These are phyloP conservation scores for Neopestalotiopsis sp. DNA, from an alignment of 2,329 filamentous ascomycete species.

Conservation along the genomic window DNA sequence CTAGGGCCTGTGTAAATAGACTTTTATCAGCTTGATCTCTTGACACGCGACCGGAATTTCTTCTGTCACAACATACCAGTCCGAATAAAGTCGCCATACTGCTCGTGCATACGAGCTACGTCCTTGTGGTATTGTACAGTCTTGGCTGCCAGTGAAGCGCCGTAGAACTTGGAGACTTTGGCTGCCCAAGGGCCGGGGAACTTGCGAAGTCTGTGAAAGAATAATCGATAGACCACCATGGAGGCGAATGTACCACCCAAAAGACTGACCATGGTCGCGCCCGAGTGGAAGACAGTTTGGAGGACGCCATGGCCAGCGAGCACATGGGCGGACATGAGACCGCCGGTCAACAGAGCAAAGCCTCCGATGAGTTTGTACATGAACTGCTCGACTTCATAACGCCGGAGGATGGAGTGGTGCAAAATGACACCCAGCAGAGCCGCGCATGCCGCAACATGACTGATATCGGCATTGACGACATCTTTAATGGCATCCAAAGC, in stretches of 20 bases:
- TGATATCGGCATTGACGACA: background rate
- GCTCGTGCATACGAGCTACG: background rate
- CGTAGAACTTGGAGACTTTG: constrained; percentile 6
- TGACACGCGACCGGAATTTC: background rate
- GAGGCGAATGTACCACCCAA: background rate
- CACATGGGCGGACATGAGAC: background rate
- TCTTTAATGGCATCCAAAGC: background rate
- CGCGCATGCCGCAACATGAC: background rate
- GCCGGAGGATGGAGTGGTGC: constrained; percentile 1
- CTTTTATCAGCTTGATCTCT: background rate
- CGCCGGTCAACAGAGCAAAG: background rate
- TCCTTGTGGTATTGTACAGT: constrained; percentile 6
- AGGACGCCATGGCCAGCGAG: background rate
- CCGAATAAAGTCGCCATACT: constrained; percentile 17
- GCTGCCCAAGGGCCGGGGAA: constrained; percentile 14
- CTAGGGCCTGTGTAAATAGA: background rate
- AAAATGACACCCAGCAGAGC: background rate
- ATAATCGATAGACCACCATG: constrained; percentile 11
- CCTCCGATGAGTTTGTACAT: constrained; percentile 12
- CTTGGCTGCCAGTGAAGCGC: background rate
- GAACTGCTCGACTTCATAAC: constrained; percentile 7
- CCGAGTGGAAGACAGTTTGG: background rate
- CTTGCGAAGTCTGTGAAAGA: constrained; percentile 10
- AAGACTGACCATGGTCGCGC: background rate
- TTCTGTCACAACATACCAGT: background rate